These are phyloP conservation scores for Fusarium sp. DNA, from an alignment of 2,329 filamentous ascomycete species.

Conservation along the genomic window DNA sequence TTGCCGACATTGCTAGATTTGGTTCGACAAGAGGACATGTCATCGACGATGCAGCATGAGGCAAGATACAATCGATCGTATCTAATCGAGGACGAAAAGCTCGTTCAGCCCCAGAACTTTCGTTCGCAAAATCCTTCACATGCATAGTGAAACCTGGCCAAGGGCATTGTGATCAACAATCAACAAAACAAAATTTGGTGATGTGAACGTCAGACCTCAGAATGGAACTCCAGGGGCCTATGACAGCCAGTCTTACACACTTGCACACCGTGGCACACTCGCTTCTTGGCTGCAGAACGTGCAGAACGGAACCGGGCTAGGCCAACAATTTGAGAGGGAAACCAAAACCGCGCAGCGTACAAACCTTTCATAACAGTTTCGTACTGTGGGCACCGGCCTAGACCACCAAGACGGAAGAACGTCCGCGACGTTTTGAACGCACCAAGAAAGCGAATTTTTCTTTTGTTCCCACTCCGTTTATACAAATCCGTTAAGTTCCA, in stretches of 20 bases:
- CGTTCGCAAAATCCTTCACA: constrained; percentile 13
- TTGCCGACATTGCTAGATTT: constrained; percentile 2
- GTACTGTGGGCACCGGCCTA: constrained; percentile 36
- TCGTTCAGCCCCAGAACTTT: background rate
- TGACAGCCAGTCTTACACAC: background rate
- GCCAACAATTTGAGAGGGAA: constrained; percentile 19
- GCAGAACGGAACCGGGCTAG: constrained; percentile 27
- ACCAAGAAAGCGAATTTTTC: constrained; percentile 22
- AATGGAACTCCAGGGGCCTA: background rate
- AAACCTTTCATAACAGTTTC: constrained; percentile 31
- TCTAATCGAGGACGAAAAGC: constrained; percentile 5
- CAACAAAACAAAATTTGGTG: constrained; percentile 24
- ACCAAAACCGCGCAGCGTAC: constrained; percentile 30
- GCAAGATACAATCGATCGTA: constrained; percentile 18
- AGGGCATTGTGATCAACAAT: constrained; percentile 24
- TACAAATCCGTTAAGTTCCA: constrained; percentile 20
- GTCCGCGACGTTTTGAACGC: constrained; percentile 34
- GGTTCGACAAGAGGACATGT: background rate
- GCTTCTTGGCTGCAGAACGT: constrained; percentile 27
- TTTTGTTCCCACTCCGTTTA: constrained; percentile 33
- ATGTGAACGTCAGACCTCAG: constrained; percentile 15
- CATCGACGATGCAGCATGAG: constrained; percentile 11
- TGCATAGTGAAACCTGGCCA: constrained; percentile 5
- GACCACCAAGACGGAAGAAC: constrained; percentile 23
- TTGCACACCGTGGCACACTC: background rate